A percentile compares a stretch with the other conserved stretches of the same genome.
These are phyloP conservation scores for Dipodascopsis uninucleata DNA, from an alignment of 805 yeast genomes.

Conservation along the genomic window DNA sequence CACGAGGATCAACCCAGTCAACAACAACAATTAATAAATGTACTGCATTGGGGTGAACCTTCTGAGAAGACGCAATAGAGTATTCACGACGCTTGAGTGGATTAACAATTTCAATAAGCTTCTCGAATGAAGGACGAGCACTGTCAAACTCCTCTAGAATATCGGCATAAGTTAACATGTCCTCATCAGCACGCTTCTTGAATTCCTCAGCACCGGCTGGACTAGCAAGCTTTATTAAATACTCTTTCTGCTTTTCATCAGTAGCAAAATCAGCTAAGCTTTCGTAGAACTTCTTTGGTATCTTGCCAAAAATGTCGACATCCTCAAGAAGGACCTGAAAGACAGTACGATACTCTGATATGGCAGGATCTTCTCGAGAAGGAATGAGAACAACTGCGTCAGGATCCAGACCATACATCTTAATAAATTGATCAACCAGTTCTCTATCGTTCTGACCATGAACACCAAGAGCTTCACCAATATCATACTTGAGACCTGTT, in stretches of 20 bases:
- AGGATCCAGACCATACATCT: constrained; percentile 66
- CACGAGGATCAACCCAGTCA: constrained; percentile 86
- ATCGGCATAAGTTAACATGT: constrained; percentile 76
- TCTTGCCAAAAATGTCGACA: constrained; percentile 87
- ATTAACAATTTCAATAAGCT: constrained; percentile 68
- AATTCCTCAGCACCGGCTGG: constrained; percentile 81
- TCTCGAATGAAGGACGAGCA: constrained; percentile 71
- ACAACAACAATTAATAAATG: constrained; percentile 92
- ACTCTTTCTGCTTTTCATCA: constrained; percentile 61
- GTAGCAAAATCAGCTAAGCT: constrained; percentile 67
- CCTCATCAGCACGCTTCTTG: constrained; percentile 80
- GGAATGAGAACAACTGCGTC: constrained; percentile 68
- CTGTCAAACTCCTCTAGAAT: constrained; percentile 73
- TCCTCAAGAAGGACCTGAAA: constrained; percentile 77
- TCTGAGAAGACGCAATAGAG: constrained; percentile 95
- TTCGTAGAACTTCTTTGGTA: constrained; percentile 92
- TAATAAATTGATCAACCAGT: constrained; percentile 65
- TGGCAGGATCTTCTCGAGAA: constrained; percentile 55
- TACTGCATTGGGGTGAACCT: constrained; percentile 82
- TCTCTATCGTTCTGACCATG: constrained; percentile 78
- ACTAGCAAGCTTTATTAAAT: constrained; percentile 60
- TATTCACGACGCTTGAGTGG: constrained; percentile 96
- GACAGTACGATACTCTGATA: constrained; percentile 71
- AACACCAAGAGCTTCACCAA: constrained; percentile 95
- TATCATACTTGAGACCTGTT: constrained; percentile 84